A percentile compares a stretch with the other conserved stretches of the same genome.
phyloP scores from a whole-genome alignment of 2,329 filamentous ascomycete species.

The Alternaria sp. region DNA sequence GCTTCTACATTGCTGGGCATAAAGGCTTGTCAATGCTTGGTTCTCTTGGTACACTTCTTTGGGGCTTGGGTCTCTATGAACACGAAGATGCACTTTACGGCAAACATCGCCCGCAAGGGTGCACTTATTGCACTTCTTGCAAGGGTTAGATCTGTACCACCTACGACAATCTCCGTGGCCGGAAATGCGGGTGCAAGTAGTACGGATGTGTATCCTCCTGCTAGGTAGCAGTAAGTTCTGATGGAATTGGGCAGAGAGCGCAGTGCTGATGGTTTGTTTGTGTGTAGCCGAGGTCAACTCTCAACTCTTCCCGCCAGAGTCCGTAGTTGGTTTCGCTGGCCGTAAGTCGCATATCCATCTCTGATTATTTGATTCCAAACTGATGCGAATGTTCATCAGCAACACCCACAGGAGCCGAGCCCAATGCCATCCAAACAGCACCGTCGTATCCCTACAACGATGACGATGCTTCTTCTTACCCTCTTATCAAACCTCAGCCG shows the following conservation, averaged over 20 bases:
- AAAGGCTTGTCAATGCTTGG: slow-evolving; percentile 34
- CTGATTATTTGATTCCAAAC: neutral
- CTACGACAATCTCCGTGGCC: slow-evolving; percentile 27
- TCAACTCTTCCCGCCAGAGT: slow-evolving; percentile 39
- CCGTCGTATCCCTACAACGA: slow-evolving; percentile 43
- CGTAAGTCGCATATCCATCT: slow-evolving; percentile 12
- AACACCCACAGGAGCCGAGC: slow-evolving; percentile 42
- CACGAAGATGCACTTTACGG: slow-evolving; percentile 20
- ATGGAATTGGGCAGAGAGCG: slow-evolving; percentile 1
- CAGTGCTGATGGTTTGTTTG: slow-evolving; percentile 10
- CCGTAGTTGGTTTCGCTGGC: slow-evolving; percentile 39
- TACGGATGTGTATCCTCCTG: slow-evolving; percentile 35
- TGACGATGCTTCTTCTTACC: slow-evolving; percentile 32
- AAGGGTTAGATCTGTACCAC: slow-evolving; percentile 23
- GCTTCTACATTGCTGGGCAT: slow-evolving; percentile 25
- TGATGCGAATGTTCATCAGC: slow-evolving; percentile 7
- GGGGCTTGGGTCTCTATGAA: neutral
- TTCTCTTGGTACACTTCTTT: slow-evolving; percentile 1
- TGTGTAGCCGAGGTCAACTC: slow-evolving; percentile 35
- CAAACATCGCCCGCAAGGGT: slow-evolving; percentile 11
- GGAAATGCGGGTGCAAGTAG: slow-evolving; percentile 28
- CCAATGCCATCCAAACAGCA: slow-evolving; percentile 41
- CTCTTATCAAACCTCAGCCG: slow-evolving; percentile 35
- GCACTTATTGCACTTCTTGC: slow-evolving; percentile 26
- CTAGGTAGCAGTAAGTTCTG: slow-evolving; percentile 36